A percentile compares a stretch with the other conserved stretches of the same genome.
Conservation (phyloP, 2,329 filamentous ascomycete genomes). For the Fonsecaea monophora region DNA sequence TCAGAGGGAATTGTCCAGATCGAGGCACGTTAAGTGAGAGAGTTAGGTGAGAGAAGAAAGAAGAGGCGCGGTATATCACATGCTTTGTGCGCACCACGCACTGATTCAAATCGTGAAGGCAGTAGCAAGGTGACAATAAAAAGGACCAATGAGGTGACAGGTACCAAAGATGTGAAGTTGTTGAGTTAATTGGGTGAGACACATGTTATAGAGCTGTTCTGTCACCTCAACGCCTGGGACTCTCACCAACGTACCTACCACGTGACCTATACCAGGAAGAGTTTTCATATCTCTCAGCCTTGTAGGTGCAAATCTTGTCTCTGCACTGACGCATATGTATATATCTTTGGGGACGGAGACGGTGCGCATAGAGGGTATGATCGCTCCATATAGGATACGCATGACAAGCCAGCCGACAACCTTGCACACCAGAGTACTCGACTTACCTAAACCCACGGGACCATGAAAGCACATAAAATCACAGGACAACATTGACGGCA, state of each 20-base stretch:
- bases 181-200: not conserved
- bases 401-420: not conserved
- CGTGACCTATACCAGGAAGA: not conserved
- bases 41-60: not conserved
- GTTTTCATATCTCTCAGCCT: not conserved
- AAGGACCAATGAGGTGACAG: not conserved
- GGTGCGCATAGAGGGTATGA: not conserved
- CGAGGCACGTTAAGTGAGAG: not conserved
- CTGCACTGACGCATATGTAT: not conserved
- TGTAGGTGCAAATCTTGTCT: not conserved
- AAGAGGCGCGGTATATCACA: not conserved
- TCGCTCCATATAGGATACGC: not conserved
- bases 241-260: not conserved
- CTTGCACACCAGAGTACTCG: not conserved
- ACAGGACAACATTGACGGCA: not conserved
- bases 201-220: not conserved
- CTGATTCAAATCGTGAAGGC: not conserved
- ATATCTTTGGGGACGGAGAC: not conserved
- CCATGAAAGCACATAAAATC: not conserved
- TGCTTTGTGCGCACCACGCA: not conserved
- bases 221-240: not conserved
- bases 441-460: not conserved
- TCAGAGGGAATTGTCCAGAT: not conserved
- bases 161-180: not conserved
- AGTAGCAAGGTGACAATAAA: not conserved